A percentile compares a stretch with the other conserved stretches of the same genome.
Conservation (phyloP, 225 moss, liverwort and hornwort genomes). For the Thuidium tamariscinum region DNA sequence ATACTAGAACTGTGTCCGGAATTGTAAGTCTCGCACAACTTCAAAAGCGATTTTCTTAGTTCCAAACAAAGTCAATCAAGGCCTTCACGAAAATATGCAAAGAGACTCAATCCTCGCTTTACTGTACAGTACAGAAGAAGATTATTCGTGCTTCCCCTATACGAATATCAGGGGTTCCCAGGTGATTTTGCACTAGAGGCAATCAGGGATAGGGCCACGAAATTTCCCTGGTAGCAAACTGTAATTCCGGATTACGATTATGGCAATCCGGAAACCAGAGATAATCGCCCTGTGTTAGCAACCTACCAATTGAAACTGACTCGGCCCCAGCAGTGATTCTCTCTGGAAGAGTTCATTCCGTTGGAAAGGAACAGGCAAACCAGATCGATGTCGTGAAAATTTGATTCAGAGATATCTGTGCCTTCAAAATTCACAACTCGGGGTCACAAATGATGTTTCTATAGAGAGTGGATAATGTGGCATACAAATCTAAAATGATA, state of each 20-base stretch:
- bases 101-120: background rate
- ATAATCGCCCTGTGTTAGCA: background rate
- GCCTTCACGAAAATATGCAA: background rate
- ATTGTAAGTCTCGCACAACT: background rate
- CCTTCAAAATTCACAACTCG: background rate
- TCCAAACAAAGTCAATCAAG: background rate
- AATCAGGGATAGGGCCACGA: background rate
- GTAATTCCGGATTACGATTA: background rate
- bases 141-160: background rate
- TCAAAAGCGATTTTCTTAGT: background rate
- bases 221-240: background rate
- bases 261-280: background rate
- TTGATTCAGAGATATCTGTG: background rate
- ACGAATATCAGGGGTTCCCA: background rate
- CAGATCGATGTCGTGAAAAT: background rate
- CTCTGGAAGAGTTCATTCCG: background rate
- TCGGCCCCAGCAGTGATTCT: background rate
- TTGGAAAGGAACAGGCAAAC: background rate
- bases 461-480: background rate
- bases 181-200: background rate
- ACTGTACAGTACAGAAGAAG: background rate
- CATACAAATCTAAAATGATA: background rate
- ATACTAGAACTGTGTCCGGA: no score
- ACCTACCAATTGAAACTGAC: background rate
- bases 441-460: background rate